Evolutionary conservation across 192 early-diverging fungal species (phyloP).

Genomic region (Coemansia sp.): DNA sequence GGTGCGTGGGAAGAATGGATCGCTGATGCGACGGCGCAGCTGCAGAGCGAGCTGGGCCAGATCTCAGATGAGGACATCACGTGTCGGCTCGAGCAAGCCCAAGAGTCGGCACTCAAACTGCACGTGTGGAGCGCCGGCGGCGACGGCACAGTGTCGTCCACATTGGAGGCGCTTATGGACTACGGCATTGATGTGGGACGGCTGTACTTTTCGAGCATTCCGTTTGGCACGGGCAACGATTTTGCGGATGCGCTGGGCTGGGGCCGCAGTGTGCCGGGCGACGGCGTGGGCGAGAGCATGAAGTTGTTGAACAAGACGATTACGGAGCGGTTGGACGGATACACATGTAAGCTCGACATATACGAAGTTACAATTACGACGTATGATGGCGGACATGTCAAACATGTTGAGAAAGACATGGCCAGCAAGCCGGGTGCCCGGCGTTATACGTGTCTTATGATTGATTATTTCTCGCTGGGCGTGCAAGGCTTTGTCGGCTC

Average conservation of each 20-base stretch:
- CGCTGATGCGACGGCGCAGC: slow-evolving; percentile 33
- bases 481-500: slow-evolving; percentile 72
- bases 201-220: slow-evolving; percentile 71
- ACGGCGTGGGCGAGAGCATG: slow-evolving; percentile 61
- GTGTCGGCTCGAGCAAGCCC: slow-evolving; percentile 33
- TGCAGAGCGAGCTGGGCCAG: slow-evolving; percentile 34
- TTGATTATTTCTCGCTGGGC: slow-evolving; percentile 71
- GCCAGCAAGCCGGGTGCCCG: slow-evolving; percentile 40
- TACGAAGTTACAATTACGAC: slow-evolving; percentile 65
- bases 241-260: slow-evolving; percentile 73
- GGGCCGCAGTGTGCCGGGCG: slow-evolving; percentile 67
- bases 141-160: slow-evolving; percentile 73
- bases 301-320: slow-evolving; percentile 59
- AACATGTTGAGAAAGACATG: slow-evolving; percentile 60
- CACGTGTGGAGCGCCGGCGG: slow-evolving; percentile 79
- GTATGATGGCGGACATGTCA: slow-evolving; percentile 62
- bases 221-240: slow-evolving; percentile 77
- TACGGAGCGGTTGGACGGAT: slow-evolving; percentile 60
- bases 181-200: slow-evolving; percentile 62
- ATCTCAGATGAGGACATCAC: slow-evolving; percentile 41
- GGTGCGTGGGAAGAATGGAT: slow-evolving; percentile 49
- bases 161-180: slow-evolving; percentile 62
- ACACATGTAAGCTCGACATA: slow-evolving; percentile 67
- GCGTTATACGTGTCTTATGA: slow-evolving; percentile 61
- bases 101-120: slow-evolving; percentile 56